Conservation (phyloP, 805 yeast genomes). For the Spathaspora arborariae region DNA sequence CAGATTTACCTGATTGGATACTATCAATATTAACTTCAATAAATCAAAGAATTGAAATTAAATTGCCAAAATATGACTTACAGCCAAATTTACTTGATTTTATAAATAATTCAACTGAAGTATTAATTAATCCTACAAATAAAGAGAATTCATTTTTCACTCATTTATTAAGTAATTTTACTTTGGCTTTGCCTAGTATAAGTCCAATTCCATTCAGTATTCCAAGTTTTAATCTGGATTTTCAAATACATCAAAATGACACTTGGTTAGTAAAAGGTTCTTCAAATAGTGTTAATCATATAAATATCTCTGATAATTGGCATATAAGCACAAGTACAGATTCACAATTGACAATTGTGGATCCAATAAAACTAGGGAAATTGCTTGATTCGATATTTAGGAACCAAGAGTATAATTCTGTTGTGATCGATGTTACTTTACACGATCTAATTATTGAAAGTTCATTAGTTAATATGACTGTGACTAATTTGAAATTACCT, state of each 20-base stretch:
- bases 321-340: background rate
- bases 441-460: conserved; percentile 11
- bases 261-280: background rate
- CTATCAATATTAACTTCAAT: conserved; percentile 13
- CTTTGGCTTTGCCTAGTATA: background rate
- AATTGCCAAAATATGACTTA: conserved; percentile 11
- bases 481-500: background rate
- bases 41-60: conserved; percentile 11
- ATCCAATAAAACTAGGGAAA: conserved; percentile 13
- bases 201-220: background rate
- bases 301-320: background rate
- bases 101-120: conserved; percentile 1
- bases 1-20: conserved; percentile 24
- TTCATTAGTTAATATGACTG: conserved; percentile 5
- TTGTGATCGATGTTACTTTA: conserved; percentile 10
- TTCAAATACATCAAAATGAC: background rate
- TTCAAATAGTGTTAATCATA: background rate
- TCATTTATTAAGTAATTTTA: background rate
- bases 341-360: conserved; percentile 9
- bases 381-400: conserved; percentile 9
- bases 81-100: background rate
- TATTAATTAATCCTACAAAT: background rate
- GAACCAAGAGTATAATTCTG: conserved; percentile 3
- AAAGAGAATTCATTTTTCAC: background rate
- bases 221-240: conserved; percentile 1